Evolutionary conservation across 2,329 filamentous ascomycete genomes (phyloP), one percentile per base, ranked within the genome.

Genomic region (Pestalotiopsis sp.): DNA sequence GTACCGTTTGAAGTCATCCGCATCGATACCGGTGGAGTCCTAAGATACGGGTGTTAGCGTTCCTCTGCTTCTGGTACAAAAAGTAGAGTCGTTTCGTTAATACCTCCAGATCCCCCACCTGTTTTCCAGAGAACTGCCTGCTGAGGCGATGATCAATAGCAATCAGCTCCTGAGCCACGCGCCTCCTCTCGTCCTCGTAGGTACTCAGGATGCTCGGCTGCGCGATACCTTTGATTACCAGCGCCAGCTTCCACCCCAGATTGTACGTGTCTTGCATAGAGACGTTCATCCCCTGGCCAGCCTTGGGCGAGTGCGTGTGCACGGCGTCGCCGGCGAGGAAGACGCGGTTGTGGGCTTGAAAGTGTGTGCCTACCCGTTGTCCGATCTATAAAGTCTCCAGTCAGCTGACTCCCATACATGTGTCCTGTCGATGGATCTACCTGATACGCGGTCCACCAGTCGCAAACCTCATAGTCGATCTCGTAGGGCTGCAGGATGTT

Each of bases 321-420:
- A 89, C 87, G 1, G 89, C 91, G 77, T 93, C 91, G 1, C 91
- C 91, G 0, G 90, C 89, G 2, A 93, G 82, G 76, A 94, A 94
- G 7, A 94, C 84, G 3, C 90, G 85, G 20, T 86, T 83, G 17
- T 83, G 79, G 3, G 82, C 82, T 31, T 84, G 85, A 76, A 91
- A 91, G 31, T 83, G 80, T 0, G 82, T 84, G 1, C 86, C 88
- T 0, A 92, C 85, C 3, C 91, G 83, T 75, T 92, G 90, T 0
- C 90, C 90, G 58, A 93, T 91, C 71, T 92, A 85, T 36, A 69
- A 45, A 39, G 0, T 17, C 39, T 23, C n/a, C 25, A n/a, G 57
- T 59, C 17, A 23, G 20, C 20, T 23, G 2, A 23, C 20, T 1
- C 2, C 20, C 20, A 23, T 23, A 1, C 20, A 23, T 23, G 20